These are phyloP conservation scores for Trematosphaeria pertusa DNA, from an alignment of 2,329 filamentous ascomycete genomes.

Conservation along the genomic window DNA sequence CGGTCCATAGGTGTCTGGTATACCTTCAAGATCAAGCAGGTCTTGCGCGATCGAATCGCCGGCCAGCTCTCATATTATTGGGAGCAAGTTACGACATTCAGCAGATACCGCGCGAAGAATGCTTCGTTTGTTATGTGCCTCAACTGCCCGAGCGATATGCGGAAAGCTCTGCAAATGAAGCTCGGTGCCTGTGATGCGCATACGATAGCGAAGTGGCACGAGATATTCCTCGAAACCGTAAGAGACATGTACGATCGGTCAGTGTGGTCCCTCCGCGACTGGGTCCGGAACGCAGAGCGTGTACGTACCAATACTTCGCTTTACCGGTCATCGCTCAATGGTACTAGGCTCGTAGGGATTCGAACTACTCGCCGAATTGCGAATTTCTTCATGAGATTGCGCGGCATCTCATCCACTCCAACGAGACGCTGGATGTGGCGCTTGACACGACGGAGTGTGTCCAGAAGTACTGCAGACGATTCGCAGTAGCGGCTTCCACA, in stretches of 20 bases:
- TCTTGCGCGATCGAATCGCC: not conserved
- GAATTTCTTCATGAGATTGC: constrained; percentile 8
- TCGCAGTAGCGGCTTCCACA: not conserved
- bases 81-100: constrained; percentile 2
- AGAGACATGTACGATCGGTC: constrained; percentile 8
- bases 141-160: not conserved
- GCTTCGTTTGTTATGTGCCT: constrained; percentile 1
- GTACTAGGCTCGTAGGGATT: too few species aligned
- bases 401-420: constrained; percentile 10
- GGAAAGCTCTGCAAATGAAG: not conserved
- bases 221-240: constrained; percentile 4
- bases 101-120: not conserved
- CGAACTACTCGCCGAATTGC: constrained; percentile 2
- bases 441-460: constrained; percentile 8
- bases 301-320: not conserved
- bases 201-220: not conserved
- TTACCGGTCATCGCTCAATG: too few species aligned
- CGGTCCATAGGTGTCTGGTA: constrained; percentile 1
- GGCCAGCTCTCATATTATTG: not conserved
- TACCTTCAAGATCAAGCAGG: constrained; percentile 5
- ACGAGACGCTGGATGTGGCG: constrained; percentile 13
- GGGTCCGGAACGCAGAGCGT: constrained; percentile 8
- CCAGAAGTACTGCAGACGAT: not conserved
- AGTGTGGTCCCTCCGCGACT: constrained; percentile 14
- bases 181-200: not conserved